Conservation (phyloP, 345 rosid genomes). For the Angophora floribunda region DNA sequence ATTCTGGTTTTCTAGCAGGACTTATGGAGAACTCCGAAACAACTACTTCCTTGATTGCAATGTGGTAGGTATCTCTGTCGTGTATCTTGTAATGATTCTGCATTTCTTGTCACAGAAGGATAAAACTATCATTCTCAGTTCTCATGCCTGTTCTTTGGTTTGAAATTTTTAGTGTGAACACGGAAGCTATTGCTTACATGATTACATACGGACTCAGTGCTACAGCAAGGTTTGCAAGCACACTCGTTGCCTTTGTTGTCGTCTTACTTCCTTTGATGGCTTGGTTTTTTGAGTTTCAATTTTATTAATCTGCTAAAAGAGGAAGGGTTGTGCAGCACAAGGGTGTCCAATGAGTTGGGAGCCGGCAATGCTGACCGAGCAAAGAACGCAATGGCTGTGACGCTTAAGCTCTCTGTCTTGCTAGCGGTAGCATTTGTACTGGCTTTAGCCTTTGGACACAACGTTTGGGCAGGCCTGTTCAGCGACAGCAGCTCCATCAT, state of each 20-base stretch:
- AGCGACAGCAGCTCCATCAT: slow-evolving; percentile 26
- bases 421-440: slow-evolving; percentile 38
- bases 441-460: slow-evolving; percentile 35
- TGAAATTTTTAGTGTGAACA: slow-evolving; percentile 29
- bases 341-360: slow-evolving; percentile 75
- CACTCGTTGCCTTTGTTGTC: neutral
- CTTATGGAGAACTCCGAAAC: slow-evolving; percentile 47
- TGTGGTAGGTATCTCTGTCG: slow-evolving; percentile 28
- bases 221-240: slow-evolving; percentile 48
- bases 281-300: neutral
- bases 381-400: slow-evolving; percentile 33
- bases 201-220: slow-evolving; percentile 67
- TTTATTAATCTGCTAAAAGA: neutral
- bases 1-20: slow-evolving; percentile 71
- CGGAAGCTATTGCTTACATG: slow-evolving; percentile 56
- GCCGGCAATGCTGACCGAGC: slow-evolving; percentile 37
- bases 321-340: slow-evolving; percentile 31
- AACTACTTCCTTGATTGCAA: slow-evolving; percentile 58
- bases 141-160: neutral
- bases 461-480: slow-evolving; percentile 52
- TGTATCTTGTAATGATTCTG: neutral
- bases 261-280: neutral
- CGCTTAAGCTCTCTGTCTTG: slow-evolving; percentile 35
- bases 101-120: neutral
- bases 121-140: neutral